Evolutionary conservation across 1,139 yeast genomes (phyloP), one percentile per base, ranked within the genome.

Genomic region (Pneumocystis jirovecii): DNA sequence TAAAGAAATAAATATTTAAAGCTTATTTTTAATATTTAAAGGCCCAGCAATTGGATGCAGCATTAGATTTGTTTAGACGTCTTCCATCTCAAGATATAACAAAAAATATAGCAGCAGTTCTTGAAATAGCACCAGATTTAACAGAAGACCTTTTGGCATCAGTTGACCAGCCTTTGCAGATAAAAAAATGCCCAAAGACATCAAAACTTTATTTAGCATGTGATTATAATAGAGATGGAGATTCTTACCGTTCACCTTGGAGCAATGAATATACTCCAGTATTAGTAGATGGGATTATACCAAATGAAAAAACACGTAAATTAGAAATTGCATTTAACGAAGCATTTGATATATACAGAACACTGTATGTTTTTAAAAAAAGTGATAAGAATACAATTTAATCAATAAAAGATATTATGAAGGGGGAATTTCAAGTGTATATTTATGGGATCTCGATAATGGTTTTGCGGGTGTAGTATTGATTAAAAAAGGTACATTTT

Each of bases 181-280:
- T 85, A 60, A 74, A 80, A 64, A 80, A 79, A 61, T 93, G 96
- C 74, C 72, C 76, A 59, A 75, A 80, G 66, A 75, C 84, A 8
- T 87, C 88, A 29, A 87, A 86, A 74, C 82, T 82, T 68, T 93
- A 80, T 74, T 80, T 93, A 69, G 83, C 93, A 65, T 93, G 98
- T 76, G 98, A 93, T 74, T 93, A 91, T 75, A 93, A 93, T 75
- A 81, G 98, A 70, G 98, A 93, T 72, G 93, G 96, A 6, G 97
- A 93, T 75, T 85, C 93, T 42, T 88, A 82, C 76, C 81, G 97
- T 71, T 88, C 96, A 0, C 98, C 98, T 1, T 91, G 95, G 91
- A 82, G 90, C 40, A 89, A 89, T 73, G 80, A 82, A 69, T 93
- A 88, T 75, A 84, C 81, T 69, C 96, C 96, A 0, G 74, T 83